Percentiles rank a stretch among this genome's conserved stretches.
Evolutionary conservation across 148 eudicot genomes (phyloP).

Genomic region (Camellia japonica): DNA sequence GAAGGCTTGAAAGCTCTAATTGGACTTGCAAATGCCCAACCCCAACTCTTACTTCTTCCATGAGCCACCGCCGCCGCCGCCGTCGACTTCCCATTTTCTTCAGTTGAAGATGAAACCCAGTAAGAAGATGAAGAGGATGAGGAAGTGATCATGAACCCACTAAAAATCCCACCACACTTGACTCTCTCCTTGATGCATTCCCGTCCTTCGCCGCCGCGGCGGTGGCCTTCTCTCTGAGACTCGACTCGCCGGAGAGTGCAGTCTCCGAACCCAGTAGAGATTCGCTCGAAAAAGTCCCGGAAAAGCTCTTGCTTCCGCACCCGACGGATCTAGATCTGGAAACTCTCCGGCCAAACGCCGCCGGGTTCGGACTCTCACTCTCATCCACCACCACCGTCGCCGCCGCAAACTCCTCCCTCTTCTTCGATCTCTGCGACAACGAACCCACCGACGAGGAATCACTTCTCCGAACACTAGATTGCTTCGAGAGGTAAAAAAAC

Average conservation of each 20-base stretch:
- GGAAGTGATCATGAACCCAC: constrained; percentile 66
- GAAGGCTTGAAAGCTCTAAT: constrained; percentile 59
- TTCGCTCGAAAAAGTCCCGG: constrained; percentile 86
- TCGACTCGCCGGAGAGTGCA: constrained; percentile 88
- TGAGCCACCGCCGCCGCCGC: constrained; percentile 27
- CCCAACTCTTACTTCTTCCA: constrained; percentile 71
- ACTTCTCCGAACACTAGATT: constrained; percentile 6
- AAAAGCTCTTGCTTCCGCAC: constrained; percentile 87
- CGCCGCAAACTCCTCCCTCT: constrained; percentile 26
- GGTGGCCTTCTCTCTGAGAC: constrained; percentile 63
- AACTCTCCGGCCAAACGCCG: constrained; percentile 56
- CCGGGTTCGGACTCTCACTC: constrained; percentile 47
- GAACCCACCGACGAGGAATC: neutral
- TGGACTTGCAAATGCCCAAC: constrained; percentile 89
- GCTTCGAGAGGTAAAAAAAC: constrained; percentile 41
- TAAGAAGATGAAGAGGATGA: constrained; percentile 54
- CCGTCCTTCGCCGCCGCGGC: constrained; percentile 16
- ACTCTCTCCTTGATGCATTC: constrained; percentile 57
- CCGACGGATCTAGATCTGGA: constrained; percentile 95
- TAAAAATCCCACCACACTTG: constrained; percentile 74
- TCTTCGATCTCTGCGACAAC: constrained; percentile 15
- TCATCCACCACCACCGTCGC: constrained; percentile 30
- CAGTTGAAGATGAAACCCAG: constrained; percentile 32
- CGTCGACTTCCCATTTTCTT: constrained; percentile 12
- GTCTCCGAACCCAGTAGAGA: constrained; percentile 87